Evolutionary conservation across 2,329 filamentous ascomycete species (phyloP), one percentile per base, ranked within the genome.

Genomic region (Fonsecaea pedrosoi): DNA sequence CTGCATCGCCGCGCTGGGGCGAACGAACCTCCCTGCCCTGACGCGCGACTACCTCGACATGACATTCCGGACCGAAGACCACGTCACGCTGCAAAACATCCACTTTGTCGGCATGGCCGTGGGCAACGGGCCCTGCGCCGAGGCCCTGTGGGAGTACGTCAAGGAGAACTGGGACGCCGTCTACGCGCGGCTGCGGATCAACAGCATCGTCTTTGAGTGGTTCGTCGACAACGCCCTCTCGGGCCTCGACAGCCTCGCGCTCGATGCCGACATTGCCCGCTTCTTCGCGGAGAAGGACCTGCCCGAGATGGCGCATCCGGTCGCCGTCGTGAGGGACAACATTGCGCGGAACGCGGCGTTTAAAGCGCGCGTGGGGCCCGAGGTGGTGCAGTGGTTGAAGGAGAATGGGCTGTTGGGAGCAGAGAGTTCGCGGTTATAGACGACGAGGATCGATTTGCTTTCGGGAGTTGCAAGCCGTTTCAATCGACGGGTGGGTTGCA

Each of bases 281-380:
- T 99, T 99, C 84, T 99, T 98, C 83, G 84, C 86, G 73, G 86
- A 86, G 74, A 96, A 94, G 83, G 91, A 97, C 75, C 94, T 91
- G 18, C 88, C 55, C n/a, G 59, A 66, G 25, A 98, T 94, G 78
- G 91, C 96, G 77, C 89, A 95, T 63, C 94, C 92, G 3, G 81
- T 99, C 59, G 89, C 90, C 71, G 92, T 96, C 71, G 90, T 94
- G 69, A 89, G 89, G 77, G 95, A 98, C 77, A 93, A 89, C 70
- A 92, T 98, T 71, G 87, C 89, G 50, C 92, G 91, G 10, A 90
- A 94, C 74, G 92, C 92, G 4, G 87, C 87, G 45, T 99, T 97
- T 82, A 89, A 89, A 77, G 83, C 88, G 78, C 86, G 95, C 64
- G 95, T 98, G 77, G 84, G 87, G 64, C 84, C 82, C 60, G 82